phyloP scores from a whole-genome alignment of 2,329 filamentous ascomycete species.

The Diplodia mutila region DNA sequence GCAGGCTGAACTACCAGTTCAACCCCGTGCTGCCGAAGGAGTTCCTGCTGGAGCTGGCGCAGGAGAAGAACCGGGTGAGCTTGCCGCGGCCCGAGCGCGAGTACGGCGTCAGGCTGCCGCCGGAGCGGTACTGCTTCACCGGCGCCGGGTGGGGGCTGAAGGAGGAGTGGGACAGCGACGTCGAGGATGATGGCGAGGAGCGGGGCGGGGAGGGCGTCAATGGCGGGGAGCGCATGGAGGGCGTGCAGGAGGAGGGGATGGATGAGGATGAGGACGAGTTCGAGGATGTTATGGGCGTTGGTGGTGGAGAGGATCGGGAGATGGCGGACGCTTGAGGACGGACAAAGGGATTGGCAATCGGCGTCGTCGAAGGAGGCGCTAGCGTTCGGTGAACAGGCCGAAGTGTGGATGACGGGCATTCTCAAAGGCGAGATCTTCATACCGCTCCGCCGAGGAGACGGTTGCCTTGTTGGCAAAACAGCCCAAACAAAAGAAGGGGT shows the following conservation, averaged over 20 bases:
- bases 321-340: constrained; percentile 40
- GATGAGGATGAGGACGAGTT: constrained; percentile 50
- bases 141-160: constrained; percentile 60
- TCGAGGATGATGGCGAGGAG: constrained; percentile 51
- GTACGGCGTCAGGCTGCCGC: constrained; percentile 63
- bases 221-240: constrained; percentile 29
- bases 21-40: constrained; percentile 69
- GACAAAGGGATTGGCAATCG: too few relatives aligned
- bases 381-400: not conserved
- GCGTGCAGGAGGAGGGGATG: constrained; percentile 39
- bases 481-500: not conserved
- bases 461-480: not conserved
- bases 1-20: constrained; percentile 71
- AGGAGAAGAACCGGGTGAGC: constrained; percentile 68
- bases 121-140: constrained; percentile 65
- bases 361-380: not conserved
- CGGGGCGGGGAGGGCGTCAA: constrained; percentile 39
- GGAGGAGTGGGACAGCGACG: constrained; percentile 62
- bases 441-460: not conserved
- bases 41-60: constrained; percentile 74
- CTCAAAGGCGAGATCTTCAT: not conserved
- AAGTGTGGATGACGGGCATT: not conserved
- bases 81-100: constrained; percentile 62
- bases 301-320: constrained; percentile 34
- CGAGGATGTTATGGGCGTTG: constrained; percentile 43